A percentile compares a stretch with the other conserved stretches of the same genome.
Evolutionary conservation across 2,329 filamentous ascomycete species (phyloP).

Genomic region (Microdochium trichocladiopsis): DNA sequence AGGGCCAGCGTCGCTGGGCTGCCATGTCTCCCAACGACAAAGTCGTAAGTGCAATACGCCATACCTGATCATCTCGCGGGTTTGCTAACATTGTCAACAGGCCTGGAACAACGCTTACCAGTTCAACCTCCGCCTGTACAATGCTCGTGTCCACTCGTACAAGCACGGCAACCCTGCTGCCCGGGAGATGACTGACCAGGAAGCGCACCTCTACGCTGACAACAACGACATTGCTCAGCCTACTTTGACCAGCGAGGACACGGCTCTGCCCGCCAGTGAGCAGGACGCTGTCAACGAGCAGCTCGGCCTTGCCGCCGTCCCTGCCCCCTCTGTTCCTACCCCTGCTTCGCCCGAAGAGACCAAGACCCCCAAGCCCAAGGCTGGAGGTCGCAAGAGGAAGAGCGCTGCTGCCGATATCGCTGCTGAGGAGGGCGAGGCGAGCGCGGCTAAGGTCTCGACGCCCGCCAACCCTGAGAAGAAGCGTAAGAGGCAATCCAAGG

Average conservation of each 20-base stretch:
- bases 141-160: constrained; percentile 58
- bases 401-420: constrained; percentile 32
- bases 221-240: constrained; percentile 47
- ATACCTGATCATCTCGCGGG: not conserved
- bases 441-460: constrained; percentile 26
- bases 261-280: constrained; percentile 33
- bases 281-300: constrained; percentile 54
- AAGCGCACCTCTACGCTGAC: constrained; percentile 55
- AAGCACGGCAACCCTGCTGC: constrained; percentile 51
- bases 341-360: constrained; percentile 32
- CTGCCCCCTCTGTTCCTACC: constrained; percentile 15
- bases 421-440: constrained; percentile 33
- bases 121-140: constrained; percentile 60
- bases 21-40: constrained; percentile 71
- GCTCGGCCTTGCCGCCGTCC: constrained; percentile 35
- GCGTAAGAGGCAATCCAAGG: constrained; percentile 53
- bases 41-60: constrained; percentile 27
- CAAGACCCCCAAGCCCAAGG: constrained; percentile 51
- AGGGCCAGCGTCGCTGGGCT: constrained; percentile 81
- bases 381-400: constrained; percentile 48
- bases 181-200: constrained; percentile 54
- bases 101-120: constrained; percentile 62
- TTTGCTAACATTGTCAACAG: constrained; percentile 15
- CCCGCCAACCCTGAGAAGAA: constrained; percentile 56
- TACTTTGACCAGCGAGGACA: constrained; percentile 35